Evolutionary conservation across 768 basidiomycete genomes (phyloP).

Genomic region (Piloderma croceum): DNA sequence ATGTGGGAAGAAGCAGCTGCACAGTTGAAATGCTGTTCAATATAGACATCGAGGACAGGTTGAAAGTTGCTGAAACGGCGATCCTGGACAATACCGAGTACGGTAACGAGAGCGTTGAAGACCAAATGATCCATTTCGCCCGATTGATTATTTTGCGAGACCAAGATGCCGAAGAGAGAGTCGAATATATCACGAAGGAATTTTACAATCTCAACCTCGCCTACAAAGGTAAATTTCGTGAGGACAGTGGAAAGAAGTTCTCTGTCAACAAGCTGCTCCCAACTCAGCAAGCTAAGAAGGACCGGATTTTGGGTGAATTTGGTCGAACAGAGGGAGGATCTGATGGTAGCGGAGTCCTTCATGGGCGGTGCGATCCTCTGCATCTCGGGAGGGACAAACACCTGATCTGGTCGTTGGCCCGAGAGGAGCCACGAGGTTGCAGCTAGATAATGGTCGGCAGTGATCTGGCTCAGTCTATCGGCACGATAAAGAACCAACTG

Average conservation of each 20-base stretch:
- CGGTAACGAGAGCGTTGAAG: conserved; percentile 86
- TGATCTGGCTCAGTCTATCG: conserved; percentile 59
- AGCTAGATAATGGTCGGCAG: conserved; percentile 65
- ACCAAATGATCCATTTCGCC: conserved; percentile 82
- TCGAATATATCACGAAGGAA: conserved; percentile 90
- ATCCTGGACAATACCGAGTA: conserved; percentile 90
- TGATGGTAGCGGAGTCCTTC: conserved; percentile 73
- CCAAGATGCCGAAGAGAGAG: conserved; percentile 83
- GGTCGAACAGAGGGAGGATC: conserved; percentile 89
- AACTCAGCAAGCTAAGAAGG: conserved; percentile 71
- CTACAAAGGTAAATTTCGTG: conserved; percentile 83
- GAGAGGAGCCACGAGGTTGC: conserved; percentile 56
- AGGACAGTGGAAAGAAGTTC: conserved; percentile 68
- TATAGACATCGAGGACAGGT: conserved; percentile 89
- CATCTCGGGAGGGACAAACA: conserved; percentile 54
- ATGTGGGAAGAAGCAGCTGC: conserved; percentile 79
- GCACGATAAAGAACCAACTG: conserved; percentile 78
- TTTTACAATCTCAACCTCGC: conserved; percentile 92
- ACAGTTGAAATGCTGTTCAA: conserved; percentile 82
- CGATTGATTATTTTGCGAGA: conserved; percentile 64
- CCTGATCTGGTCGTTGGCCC: conserved; percentile 56
- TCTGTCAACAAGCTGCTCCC: conserved; percentile 66
- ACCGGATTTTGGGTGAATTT: conserved; percentile 87
- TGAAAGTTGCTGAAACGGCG: conserved; percentile 94
- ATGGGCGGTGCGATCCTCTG: conserved; percentile 61